Base-by-base conservation (phyloP, 2,329 filamentous ascomycete genomes). In the Bisporella sp. region DNA sequence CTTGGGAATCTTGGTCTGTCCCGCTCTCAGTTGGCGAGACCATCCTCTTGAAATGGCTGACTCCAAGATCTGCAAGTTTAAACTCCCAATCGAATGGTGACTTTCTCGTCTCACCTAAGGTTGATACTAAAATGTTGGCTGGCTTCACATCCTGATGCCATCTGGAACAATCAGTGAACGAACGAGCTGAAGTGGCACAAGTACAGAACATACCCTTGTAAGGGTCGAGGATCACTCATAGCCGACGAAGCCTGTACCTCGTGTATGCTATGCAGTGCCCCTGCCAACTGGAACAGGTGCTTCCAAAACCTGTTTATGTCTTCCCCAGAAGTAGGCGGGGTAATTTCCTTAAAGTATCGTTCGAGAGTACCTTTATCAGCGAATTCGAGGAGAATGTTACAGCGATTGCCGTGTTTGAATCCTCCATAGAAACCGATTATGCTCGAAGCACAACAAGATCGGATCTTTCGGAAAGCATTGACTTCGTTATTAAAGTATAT, bases 361-460 rank as follows among this genome's bases (percentile, higher is more conserved):
- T 67, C 59, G 4, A 70, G 54, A 4, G 59, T 62, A 2, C 67
- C 66, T 21, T 57, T 49, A 37, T 68, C 60, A 3, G 67, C 67
- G 56, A 61, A 67, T 51, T 70, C 66, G 4, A 70, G 58, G 5
- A 69, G 46, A 5, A 69, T 57, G 50, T 68, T 64, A 50, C 44
- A 64, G 4, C 51, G 55, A 13, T 60, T 52, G 7, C 56, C 52
- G 41, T 66, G 60, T 11, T 48, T 58, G 45, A 57, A 63, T 48
- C 54, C 58, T 7, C 61, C 61, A 48, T 53, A 61, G 52, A 62
- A 65, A 4, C 49, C 48, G 13, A 67, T 61, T 7, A 68, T 56
- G 46, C 53, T 58, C 4, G 56, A n/a, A 11, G 43, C 31, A 30
- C 30, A 28, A 21, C 21, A 21, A 7, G 13, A 31, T 31, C 47